A percentile compares a stretch with the other conserved stretches of the same genome.
Conservation (phyloP, 257 asterid species). For the Nyctanthes arbortristis region DNA sequence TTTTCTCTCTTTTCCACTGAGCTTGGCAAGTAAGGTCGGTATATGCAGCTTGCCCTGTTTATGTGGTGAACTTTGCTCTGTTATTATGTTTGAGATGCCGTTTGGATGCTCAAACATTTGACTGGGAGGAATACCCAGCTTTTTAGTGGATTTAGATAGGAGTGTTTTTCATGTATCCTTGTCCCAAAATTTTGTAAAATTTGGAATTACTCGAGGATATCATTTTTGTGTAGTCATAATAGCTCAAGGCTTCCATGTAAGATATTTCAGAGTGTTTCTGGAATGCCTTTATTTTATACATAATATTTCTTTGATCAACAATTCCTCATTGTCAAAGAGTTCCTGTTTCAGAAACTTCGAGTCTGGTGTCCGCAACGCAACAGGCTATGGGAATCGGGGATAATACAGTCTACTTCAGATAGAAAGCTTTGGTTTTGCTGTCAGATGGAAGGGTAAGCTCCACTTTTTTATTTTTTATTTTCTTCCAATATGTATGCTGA, state of each 20-base stretch:
- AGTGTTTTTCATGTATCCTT: slow-evolving; percentile 1
- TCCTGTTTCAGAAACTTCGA: slow-evolving; percentile 49
- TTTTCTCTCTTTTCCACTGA: slow-evolving; percentile 11
- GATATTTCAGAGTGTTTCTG: slow-evolving; percentile 2
- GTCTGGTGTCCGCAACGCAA: slow-evolving; percentile 44
- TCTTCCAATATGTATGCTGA: slow-evolving; percentile 16
- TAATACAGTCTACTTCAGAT: slow-evolving; percentile 44
- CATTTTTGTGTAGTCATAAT: slow-evolving; percentile 14
- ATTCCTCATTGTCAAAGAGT: neutral
- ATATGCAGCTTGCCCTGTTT: neutral
- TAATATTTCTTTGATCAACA: slow-evolving; percentile 9
- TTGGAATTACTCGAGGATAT: slow-evolving; percentile 9
- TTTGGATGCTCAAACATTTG: slow-evolving; percentile 10
- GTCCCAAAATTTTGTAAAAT: neutral
- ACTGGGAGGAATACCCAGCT: neutral
- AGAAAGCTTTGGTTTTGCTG: slow-evolving; percentile 37
- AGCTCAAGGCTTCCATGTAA: slow-evolving; percentile 6
- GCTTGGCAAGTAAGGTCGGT: slow-evolving; percentile 1
- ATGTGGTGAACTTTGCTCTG: neutral
- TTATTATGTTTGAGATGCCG: slow-evolving; percentile 8
- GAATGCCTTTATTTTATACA: neutral
- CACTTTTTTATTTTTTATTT: slow-evolving; percentile 18
- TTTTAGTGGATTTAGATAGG: slow-evolving; percentile 10
- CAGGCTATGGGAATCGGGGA: slow-evolving; percentile 47
- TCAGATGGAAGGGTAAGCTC: slow-evolving; percentile 47